These are phyloP conservation scores for Nicotiana noctiflora DNA, from an alignment of 257 asterid species.

Conservation along the genomic window DNA sequence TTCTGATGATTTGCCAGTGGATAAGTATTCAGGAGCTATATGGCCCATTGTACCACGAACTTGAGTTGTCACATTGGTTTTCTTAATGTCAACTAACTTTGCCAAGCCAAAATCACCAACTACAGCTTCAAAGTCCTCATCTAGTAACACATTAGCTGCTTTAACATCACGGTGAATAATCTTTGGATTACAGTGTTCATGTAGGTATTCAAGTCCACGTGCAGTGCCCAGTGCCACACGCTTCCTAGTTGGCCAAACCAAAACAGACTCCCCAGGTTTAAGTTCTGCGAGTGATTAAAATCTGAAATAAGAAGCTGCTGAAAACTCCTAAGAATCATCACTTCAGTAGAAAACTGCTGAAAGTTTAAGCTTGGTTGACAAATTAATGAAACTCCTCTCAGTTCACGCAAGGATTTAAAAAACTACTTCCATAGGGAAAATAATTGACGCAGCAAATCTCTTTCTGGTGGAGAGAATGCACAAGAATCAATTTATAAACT, in stretches of 20 bases:
- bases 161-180: slow-evolving; percentile 89
- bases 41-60: slow-evolving; percentile 98
- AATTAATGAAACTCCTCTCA: neutral
- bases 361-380: neutral
- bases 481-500: no score
- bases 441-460: no score
- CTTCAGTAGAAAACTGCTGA: neutral
- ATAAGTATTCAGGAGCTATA: slow-evolving; percentile 88
- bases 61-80: slow-evolving; percentile 82
- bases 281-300: slow-evolving; percentile 38
- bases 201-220: slow-evolving; percentile 88
- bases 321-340: neutral
- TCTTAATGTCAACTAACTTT: slow-evolving; percentile 70
- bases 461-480: no score
- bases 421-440: neutral
- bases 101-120: slow-evolving; percentile 97
- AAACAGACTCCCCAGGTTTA: slow-evolving; percentile 64
- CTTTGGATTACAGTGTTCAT: slow-evolving; percentile 87
- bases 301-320: neutral
- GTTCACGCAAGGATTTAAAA: neutral
- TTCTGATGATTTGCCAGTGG: slow-evolving; percentile 90
- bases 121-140: slow-evolving; percentile 82
- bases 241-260: slow-evolving; percentile 81
- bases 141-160: slow-evolving; percentile 84
- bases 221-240: slow-evolving; percentile 82